phyloP scores from a whole-genome alignment of 1,284 basidiomycete genomes.

The Thecaphora frezii region DNA sequence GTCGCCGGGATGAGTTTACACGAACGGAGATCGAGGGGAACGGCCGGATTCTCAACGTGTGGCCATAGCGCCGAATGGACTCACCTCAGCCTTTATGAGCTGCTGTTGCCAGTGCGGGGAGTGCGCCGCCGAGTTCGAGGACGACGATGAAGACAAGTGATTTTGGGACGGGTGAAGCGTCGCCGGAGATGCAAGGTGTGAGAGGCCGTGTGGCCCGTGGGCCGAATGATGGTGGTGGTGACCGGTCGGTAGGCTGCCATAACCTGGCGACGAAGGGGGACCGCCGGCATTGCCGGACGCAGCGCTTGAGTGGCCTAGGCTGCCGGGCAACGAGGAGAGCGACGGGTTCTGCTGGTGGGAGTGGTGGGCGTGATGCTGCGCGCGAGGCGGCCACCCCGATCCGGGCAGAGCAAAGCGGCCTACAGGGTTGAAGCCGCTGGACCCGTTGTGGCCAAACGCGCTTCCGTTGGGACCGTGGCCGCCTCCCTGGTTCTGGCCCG shows the following conservation, averaged over 20 bases:
- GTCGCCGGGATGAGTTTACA: too few species aligned
- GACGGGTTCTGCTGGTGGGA: slow-evolving; percentile 52
- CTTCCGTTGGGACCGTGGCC: slow-evolving; percentile 17
- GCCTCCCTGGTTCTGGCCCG: slow-evolving; percentile 9
- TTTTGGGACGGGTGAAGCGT: slow-evolving; percentile 26
- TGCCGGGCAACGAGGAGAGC: slow-evolving; percentile 47
- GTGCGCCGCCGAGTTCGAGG: slow-evolving; percentile 17
- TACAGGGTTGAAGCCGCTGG: slow-evolving; percentile 25
- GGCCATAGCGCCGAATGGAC: too few species aligned
- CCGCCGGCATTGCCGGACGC: slow-evolving; percentile 27
- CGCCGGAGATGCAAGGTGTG: slow-evolving; percentile 40
- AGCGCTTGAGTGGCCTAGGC: slow-evolving; percentile 36
- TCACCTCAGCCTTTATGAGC: slow-evolving; percentile 49
- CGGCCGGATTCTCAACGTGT: too few species aligned
- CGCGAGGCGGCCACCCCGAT: slow-evolving; percentile 24
- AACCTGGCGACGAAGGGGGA: slow-evolving; percentile 46
- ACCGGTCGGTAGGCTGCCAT: slow-evolving; percentile 14
- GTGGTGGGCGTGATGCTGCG: slow-evolving; percentile 35
- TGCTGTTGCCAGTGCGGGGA: slow-evolving; percentile 56
- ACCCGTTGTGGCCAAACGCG: slow-evolving; percentile 14
- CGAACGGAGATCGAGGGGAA: too few species aligned
- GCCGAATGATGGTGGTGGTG: slow-evolving; percentile 44
- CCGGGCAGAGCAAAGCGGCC: slow-evolving; percentile 37
- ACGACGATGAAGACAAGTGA: slow-evolving; percentile 22
- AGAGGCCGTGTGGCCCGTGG: slow-evolving; percentile 40